These are phyloP conservation scores for Pythium brachiatum DNA, from an alignment of 352 stramenopile species.

Conservation along the genomic window DNA sequence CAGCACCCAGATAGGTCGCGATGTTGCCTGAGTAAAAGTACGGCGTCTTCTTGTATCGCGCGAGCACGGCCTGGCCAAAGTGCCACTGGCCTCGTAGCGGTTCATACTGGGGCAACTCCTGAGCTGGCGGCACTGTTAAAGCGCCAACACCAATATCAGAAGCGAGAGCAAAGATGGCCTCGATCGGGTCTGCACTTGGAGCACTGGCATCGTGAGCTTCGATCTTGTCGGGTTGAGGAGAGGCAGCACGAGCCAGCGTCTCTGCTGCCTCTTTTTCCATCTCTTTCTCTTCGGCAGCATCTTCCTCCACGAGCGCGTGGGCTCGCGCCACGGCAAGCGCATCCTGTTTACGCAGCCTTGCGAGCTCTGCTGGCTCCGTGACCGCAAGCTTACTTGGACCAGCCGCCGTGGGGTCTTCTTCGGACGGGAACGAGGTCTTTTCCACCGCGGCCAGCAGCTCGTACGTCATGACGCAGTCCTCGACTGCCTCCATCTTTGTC, in stretches of 20 bases:
- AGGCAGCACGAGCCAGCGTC: neutral
- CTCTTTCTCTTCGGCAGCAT: conserved; percentile 11
- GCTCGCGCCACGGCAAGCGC: conserved; percentile 21
- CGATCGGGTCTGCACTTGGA: conserved; percentile 6
- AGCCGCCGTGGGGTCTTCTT: conserved; percentile 1
- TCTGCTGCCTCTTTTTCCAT: neutral
- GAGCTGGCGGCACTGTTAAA: neutral
- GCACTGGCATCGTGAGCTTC: neutral
- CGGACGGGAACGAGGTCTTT: neutral
- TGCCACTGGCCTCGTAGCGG: conserved; percentile 56
- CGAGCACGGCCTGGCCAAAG: conserved; percentile 62
- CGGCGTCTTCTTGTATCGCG: conserved; percentile 65
- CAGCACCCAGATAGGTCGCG: conserved; percentile 61
- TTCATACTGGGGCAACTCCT: conserved; percentile 37
- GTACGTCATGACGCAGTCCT: conserved; percentile 14
- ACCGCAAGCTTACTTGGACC: conserved; percentile 17
- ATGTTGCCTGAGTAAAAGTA: conserved; percentile 81
- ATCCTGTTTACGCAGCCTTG: conserved; percentile 23
- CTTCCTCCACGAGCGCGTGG: conserved; percentile 8
- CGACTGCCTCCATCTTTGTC: neutral
- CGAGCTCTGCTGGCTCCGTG: conserved; percentile 17
- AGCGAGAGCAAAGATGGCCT: conserved; percentile 12
- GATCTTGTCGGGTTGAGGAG: neutral
- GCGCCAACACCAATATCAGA: neutral
- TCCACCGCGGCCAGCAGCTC: neutral